Base-by-base conservation (phyloP, 352 stramenopile species). In the Globisporangium solare region DNA sequence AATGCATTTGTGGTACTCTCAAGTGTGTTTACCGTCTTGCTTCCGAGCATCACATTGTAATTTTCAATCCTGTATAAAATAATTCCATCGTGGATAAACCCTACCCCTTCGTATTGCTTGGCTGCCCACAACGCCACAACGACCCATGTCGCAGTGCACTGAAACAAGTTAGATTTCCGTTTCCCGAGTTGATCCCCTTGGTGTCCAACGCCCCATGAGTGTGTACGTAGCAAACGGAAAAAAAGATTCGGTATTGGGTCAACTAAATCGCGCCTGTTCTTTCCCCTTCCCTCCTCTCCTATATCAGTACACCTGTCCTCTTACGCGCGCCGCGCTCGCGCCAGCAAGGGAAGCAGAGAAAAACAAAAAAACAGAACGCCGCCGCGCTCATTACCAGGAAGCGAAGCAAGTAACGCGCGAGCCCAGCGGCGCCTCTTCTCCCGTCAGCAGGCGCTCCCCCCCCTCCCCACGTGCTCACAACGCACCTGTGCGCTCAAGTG, bases 351-450 rank as follows among this genome's bases (percentile, higher is more conserved):
- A 46, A 46, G 10, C 3, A 14, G 7, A 54, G 27, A 35, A 54
- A 54, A 27, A 43, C 15, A 39, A 39, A 47, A 56, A 21, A 56
- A 56, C 31, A 47, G 37, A 46, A 47, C 50, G 18, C 37, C 13
- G 32, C 39, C 13, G 39, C 39, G 39, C 39, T 43, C 39, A 43
- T 43, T 43, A n/a, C 39, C 17, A 48, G 17, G 17, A 48, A 48
- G n/a, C n/a, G 18, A 48, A 48, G 14, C 41, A 47, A 18, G 18
- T 3, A 22, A 24, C 7, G 42, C 42, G 3, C 3, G 27, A 48
- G 42, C 18, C 7, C 6, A 3, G 27, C 27, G 42, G 27, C 42
- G 15, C 18, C 39, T 15, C 12, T n/a, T 43, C 12, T n/a, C 39
- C 39, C 42, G 10, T 48, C 17, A 21, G 42, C 42, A 48, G n/a